Percentiles rank a stretch among this genome's conserved stretches.
Evolutionary conservation across 2,329 filamentous ascomycete species (phyloP).

Genomic region (Talaromyces sp.): DNA sequence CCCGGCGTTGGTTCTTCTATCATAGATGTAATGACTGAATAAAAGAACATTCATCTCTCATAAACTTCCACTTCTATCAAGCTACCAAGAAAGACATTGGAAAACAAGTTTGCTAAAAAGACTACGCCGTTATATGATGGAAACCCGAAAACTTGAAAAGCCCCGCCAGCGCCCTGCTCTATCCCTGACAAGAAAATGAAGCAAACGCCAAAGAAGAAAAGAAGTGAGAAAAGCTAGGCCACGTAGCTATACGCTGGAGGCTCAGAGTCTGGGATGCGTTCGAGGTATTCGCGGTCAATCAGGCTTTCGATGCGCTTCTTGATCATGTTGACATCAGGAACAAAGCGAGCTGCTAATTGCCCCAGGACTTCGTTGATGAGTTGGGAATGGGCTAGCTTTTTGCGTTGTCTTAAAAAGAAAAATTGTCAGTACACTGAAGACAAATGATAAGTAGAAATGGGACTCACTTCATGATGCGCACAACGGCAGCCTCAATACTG

Average conservation of each 20-base stretch:
- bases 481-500: constrained; percentile 48
- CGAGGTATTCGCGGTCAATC: constrained; percentile 50
- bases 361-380: constrained; percentile 47
- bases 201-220: neutral
- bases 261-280: constrained; percentile 35
- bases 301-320: constrained; percentile 49
- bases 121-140: neutral
- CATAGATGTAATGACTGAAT: neutral
- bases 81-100: neutral
- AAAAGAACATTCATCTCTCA: neutral
- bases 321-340: constrained; percentile 48
- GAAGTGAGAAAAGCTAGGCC: constrained; percentile 22
- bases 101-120: neutral
- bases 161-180: constrained; percentile 1
- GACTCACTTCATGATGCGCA: constrained; percentile 51
- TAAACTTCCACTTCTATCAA: neutral
- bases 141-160: neutral
- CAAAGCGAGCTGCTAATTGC: constrained; percentile 44
- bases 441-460: no score
- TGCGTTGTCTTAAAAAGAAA: constrained; percentile 37
- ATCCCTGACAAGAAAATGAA: neutral
- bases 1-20: neutral
- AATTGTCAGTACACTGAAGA: constrained; percentile 10
- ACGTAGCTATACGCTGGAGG: constrained; percentile 42
- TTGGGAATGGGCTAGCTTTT: constrained; percentile 41